Evolutionary conservation across 768 basidiomycete species (phyloP), one percentile per base, ranked within the genome.

Genomic region (Ephemerocybe angulata): DNA sequence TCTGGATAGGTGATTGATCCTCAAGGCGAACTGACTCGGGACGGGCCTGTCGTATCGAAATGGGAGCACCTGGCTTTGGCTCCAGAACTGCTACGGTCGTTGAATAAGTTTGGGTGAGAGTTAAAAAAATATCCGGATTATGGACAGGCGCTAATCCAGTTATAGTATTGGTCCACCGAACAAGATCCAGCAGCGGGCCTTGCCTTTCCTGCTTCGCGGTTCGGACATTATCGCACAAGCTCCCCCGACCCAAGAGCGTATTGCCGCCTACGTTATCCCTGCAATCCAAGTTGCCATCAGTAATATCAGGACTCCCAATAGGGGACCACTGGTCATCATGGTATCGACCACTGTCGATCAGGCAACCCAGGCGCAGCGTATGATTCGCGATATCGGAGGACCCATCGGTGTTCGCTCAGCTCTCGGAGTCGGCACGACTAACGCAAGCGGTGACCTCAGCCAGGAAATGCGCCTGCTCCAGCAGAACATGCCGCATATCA

Each of bases 221-320:
- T 84, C 93, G 33, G 97, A 99, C 63, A 98, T 98, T 65, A 98
- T 99, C 64, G 95, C 96, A 8, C 97, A 99, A 72, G 97, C 96
- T 10, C 97, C 97, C 44, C 95, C 97, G 1, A 98, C 97, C 0
- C 96, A 98, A 68, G 97, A 99, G 69, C 83, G 97, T 43, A 99
- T 99, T 63, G 95, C 96, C 22, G 93, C 95, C 55, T 99, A 99
- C 71, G 87, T 93, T 48, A 93, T 96, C 57, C 93, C 92, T 47
- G 90, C 89, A 27, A 88, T 93, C 42, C 90, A 93, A 64, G 82
- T 88, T 50, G 87, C 89, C 30, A 75, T 94, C 53, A 80, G 85
- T 31, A 80, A 87, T 57, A 78, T 86, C 24, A 61, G 74, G 17
- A 72, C 72, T 27, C 77, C 85, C 15, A 82, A 82, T 57, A 84